Evolutionary conservation across 2,329 filamentous ascomycete genomes (phyloP).

Genomic region (Fusarium verrucosum): DNA sequence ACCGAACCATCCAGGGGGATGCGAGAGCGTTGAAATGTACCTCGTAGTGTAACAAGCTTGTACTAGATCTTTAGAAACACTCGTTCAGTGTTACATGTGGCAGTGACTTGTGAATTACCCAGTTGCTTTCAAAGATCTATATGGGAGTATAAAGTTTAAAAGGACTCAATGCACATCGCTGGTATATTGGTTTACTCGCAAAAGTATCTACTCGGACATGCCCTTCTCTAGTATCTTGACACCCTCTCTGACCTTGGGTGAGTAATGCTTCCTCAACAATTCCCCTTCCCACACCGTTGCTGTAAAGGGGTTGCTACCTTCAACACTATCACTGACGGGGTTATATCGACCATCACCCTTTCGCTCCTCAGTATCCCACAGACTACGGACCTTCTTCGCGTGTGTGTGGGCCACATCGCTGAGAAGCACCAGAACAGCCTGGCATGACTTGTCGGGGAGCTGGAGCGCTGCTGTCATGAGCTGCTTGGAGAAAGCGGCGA

Average conservation of each 20-base stretch:
- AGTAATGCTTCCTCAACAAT: slow-evolving; percentile 84
- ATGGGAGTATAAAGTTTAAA: neutral
- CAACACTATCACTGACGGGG: slow-evolving; percentile 75
- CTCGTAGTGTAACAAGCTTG: neutral
- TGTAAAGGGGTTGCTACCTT: slow-evolving; percentile 90
- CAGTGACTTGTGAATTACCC: neutral
- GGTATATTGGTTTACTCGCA: neutral
- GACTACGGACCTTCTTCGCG: slow-evolving; percentile 79
- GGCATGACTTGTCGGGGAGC: slow-evolving; percentile 86
- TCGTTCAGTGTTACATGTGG: neutral
- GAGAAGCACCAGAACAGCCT: slow-evolving; percentile 81
- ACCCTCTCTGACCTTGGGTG: slow-evolving; percentile 83
- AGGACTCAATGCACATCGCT: neutral
- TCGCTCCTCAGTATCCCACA: slow-evolving; percentile 96
- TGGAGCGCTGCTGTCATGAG: slow-evolving; percentile 84
- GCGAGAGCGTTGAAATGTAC: neutral
- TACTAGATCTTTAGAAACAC: neutral
- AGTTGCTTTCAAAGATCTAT: neutral
- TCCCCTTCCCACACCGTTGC: slow-evolving; percentile 95
- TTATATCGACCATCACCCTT: slow-evolving; percentile 90
- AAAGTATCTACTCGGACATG: slow-evolving; percentile 52
- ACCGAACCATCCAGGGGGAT: neutral
- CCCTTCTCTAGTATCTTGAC: slow-evolving; percentile 75
- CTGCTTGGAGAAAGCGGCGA: slow-evolving; percentile 95
- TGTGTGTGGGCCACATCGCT: slow-evolving; percentile 83